Evolutionary conservation across 352 stramenopile species (phyloP), one percentile per base, ranked within the genome.

Genomic region (Globisporangium ultimum): DNA sequence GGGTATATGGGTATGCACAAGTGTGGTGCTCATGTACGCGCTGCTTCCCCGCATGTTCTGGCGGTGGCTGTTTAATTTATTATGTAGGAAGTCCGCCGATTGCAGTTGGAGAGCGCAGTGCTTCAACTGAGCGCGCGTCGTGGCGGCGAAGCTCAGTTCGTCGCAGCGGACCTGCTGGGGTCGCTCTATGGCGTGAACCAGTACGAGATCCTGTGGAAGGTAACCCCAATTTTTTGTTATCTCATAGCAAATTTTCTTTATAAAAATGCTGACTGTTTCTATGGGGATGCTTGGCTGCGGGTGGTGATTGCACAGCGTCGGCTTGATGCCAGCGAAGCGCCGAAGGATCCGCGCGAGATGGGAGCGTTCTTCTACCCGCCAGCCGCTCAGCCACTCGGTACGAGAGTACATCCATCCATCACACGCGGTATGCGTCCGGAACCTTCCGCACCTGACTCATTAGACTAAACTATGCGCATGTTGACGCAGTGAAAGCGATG

Each of bases 181-280:
- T 67, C 70, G 40, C 51, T 88, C 22, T 88, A 86, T 55, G 68
- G 73, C 14, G 63, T 84, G 34, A 83, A 72, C 43, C 76, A 70
- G 56, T 75, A 83, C 62, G 72, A 84, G 36, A 60, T 88, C 18
- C 49, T 74, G 10, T 86, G 78, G 76, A 82, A 84, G 69, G 75
- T 80, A 41, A 17, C 24, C 24, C 5, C 24, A 28, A 28, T 28
- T n/a, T n/a, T n/a, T n/a, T n/a, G 24, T 5, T 2, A 32, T 5
- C 24, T 32, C 24, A 36, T 36, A 5, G 4, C 28, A 0, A 36
- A 36, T 32, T 28, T 18, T 45, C 13, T 48, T 3, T 38, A 36
- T 36, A 1, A 5, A 9, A 10, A 36, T 36, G 28, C 28, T 6
- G 7, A 36, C 28, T 36, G 28, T 36, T 36, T 36, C 9, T 36